Evolutionary conservation across 179 eudicot genomes (phyloP), one percentile per base, ranked within the genome.

Genomic region (Spinacia oleracea): DNA sequence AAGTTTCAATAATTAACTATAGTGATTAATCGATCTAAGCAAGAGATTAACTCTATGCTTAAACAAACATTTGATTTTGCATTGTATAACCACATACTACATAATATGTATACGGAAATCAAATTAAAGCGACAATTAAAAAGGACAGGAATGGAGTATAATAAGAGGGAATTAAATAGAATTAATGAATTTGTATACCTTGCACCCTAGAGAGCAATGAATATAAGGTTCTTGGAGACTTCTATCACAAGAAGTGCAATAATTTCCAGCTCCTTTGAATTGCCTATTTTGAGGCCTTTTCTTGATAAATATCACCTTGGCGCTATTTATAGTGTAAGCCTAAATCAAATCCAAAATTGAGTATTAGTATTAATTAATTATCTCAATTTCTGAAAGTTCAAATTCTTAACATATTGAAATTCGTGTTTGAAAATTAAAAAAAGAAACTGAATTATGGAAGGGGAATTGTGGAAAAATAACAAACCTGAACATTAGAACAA

Each of bases 121-220:
- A n/a, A n/a, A n/a, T n/a, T n/a, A n/a, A n/a, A n/a, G n/a, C n/a
- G n/a, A n/a, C n/a, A n/a, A n/a, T n/a, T n/a, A n/a, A n/a, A n/a
- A n/a, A n/a, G n/a, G n/a, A n/a, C n/a, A n/a, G n/a, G n/a, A n/a
- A n/a, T n/a, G n/a, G n/a, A n/a, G n/a, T n/a, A n/a, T n/a, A n/a
- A n/a, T n/a, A n/a, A n/a, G n/a, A n/a, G n/a, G n/a, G n/a, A n/a
- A n/a, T n/a, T n/a, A n/a, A n/a, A n/a, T n/a, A n/a, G n/a, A n/a
- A n/a, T n/a, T n/a, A n/a, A n/a, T n/a, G n/a, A n/a, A n/a, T n/a
- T 60, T 60, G 66, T 14, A 65, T 83, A 94, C 98, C 98, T 95
- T 95, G 92, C 98, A 95, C 6, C 98, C 98, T 38, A 95, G 85
- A 81, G 98, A 95, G 86, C 98, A 95, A 83, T 95, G 98, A 75